These are phyloP conservation scores for Xerocomus minutiporus DNA, from an alignment of 1,284 basidiomycete genomes.

Conservation along the genomic window DNA sequence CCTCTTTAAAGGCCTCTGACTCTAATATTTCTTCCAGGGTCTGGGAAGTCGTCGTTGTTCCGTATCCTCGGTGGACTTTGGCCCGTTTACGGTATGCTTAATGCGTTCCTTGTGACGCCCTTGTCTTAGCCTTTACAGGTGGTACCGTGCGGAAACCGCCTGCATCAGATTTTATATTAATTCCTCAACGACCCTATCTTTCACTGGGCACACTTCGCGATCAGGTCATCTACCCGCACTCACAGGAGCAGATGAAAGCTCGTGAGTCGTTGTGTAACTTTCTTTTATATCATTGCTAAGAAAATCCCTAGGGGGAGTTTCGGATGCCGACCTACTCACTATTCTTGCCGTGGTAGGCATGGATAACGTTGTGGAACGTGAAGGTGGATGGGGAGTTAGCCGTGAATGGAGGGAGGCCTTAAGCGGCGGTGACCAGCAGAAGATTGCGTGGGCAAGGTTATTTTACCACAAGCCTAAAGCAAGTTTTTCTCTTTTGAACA, in stretches of 20 bases:
- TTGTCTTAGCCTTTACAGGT: slow-evolving; percentile 37
- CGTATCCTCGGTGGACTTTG: slow-evolving; percentile 94
- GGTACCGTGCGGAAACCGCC: slow-evolving; percentile 92
- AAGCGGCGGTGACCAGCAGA: slow-evolving; percentile 84
- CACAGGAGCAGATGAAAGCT: slow-evolving; percentile 67
- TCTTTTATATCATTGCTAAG: slow-evolving; percentile 1
- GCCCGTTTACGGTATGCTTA: slow-evolving; percentile 79
- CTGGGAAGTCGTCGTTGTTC: slow-evolving; percentile 89
- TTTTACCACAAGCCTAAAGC: slow-evolving; percentile 96
- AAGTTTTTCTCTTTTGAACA: slow-evolving; percentile 10
- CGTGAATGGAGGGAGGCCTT: slow-evolving; percentile 93
- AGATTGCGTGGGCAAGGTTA: slow-evolving; percentile 94
- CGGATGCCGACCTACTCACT: slow-evolving; percentile 71
- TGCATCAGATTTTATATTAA: slow-evolving; percentile 87
- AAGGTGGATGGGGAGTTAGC: slow-evolving; percentile 89
- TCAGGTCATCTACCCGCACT: slow-evolving; percentile 88
- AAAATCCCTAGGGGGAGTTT: slow-evolving; percentile 50
- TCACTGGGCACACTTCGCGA: slow-evolving; percentile 91
- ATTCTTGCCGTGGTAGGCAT: slow-evolving; percentile 84
- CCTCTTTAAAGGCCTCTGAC: slow-evolving; percentile 2
- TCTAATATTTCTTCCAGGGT: slow-evolving; percentile 41
- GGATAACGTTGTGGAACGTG: slow-evolving; percentile 86
- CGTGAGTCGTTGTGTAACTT: slow-evolving; percentile 42
- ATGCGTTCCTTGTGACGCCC: background rate
- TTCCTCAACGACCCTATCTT: slow-evolving; percentile 94